A percentile compares a stretch with the other conserved stretches of the same genome.
Conservation (phyloP, 208 protist species). For the Leishmania aethiopica region DNA sequence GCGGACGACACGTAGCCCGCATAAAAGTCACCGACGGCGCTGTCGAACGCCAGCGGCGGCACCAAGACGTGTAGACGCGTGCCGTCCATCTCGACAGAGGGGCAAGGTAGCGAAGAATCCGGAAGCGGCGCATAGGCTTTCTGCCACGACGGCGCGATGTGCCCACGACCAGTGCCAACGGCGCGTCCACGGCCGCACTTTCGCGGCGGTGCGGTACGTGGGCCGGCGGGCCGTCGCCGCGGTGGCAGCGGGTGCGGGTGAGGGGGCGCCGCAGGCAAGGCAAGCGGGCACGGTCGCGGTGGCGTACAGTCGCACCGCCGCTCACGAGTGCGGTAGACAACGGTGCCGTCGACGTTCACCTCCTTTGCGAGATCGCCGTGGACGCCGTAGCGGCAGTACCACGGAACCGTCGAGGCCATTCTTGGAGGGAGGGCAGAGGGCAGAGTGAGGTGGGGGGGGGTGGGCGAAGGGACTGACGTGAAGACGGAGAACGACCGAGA, state of each 20-base stretch:
- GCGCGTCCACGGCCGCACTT: background rate
- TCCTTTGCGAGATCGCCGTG: conserved; percentile 39
- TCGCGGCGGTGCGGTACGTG: background rate
- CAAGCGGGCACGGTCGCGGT: conserved; percentile 6
- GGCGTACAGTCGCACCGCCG: conserved; percentile 44
- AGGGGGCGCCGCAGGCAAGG: background rate
- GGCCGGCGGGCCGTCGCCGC: background rate
- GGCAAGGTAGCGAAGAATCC: background rate
- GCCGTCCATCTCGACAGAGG: background rate
- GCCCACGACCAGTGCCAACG: background rate
- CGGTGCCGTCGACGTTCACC: conserved; percentile 46
- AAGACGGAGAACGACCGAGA: background rate
- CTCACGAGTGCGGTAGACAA: conserved; percentile 39
- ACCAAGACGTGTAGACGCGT: background rate
- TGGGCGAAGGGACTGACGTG: background rate
- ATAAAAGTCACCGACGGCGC: conserved; percentile 6
- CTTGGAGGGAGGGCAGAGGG: background rate
- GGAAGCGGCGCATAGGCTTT: background rate
- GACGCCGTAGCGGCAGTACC: conserved; percentile 47
- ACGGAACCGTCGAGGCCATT: conserved; percentile 27
- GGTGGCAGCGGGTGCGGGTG: background rate
- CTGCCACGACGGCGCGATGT: background rate
- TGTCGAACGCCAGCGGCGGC: conserved; percentile 1
- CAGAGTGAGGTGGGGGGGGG: background rate
- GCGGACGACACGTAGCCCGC: conserved; percentile 7